Evolutionary conservation across 768 basidiomycete genomes (phyloP).

Genomic region (Russula brevipes): DNA sequence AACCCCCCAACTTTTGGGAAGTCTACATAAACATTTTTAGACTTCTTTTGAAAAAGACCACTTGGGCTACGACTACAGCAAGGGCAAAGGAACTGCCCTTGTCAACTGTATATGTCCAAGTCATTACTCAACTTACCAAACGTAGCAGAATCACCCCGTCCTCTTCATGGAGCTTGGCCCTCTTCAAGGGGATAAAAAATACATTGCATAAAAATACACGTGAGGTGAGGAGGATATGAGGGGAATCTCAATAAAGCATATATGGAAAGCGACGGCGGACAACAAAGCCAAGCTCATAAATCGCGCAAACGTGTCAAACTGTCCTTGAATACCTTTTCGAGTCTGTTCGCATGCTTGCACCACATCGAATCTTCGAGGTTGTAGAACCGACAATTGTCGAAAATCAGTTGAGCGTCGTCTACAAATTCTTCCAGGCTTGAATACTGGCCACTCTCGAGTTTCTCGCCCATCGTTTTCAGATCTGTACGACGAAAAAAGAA

Average conservation of each 20-base stretch:
- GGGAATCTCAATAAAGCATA: background rate
- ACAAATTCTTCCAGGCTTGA: conserved; percentile 64
- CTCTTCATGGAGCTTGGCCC: too few species aligned
- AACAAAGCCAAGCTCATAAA: conserved; percentile 3
- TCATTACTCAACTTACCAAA: too few species aligned
- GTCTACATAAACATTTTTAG: too few species aligned
- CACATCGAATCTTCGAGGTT: conserved; percentile 80
- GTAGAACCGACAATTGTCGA: conserved; percentile 84
- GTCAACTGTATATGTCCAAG: too few species aligned
- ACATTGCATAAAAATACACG: conserved; percentile 22
- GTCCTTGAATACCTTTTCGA: conserved; percentile 75
- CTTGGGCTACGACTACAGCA: too few species aligned
- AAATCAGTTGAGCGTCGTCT: conserved; percentile 77
- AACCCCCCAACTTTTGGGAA: too few species aligned
- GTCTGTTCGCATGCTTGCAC: conserved; percentile 74
- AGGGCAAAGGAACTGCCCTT: too few species aligned
- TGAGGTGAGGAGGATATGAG: conserved; percentile 11
- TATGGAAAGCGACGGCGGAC: background rate
- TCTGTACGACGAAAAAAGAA: conserved; percentile 45
- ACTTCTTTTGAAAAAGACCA: too few species aligned
- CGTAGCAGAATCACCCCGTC: too few species aligned
- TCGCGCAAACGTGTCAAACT: conserved; percentile 32
- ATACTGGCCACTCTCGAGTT: conserved; percentile 87
- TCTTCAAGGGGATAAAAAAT: conserved; percentile 2
- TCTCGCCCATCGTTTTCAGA: conserved; percentile 81